phyloP scores from a whole-genome alignment of 768 basidiomycete genomes.

The Rubroboletus pulcherrimus region DNA sequence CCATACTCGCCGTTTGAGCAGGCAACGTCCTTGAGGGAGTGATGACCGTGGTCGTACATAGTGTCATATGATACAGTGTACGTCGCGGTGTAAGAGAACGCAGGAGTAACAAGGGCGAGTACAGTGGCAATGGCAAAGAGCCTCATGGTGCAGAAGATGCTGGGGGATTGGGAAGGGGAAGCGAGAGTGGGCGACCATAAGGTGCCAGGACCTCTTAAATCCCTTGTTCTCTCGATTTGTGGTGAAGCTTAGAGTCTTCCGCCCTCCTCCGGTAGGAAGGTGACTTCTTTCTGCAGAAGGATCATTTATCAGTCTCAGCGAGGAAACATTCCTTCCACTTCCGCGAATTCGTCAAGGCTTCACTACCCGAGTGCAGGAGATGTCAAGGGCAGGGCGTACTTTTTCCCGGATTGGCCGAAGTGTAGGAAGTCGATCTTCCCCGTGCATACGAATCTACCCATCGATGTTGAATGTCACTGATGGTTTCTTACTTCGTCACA shows the following conservation, averaged over 20 bases:
- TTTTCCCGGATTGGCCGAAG: neutral
- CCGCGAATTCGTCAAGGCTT: neutral
- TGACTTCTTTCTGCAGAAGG: neutral
- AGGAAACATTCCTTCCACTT: neutral
- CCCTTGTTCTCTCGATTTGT: neutral
- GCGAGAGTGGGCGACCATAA: neutral
- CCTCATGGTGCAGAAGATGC: constrained; percentile 9
- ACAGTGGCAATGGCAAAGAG: neutral
- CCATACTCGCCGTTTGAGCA: constrained; percentile 55
- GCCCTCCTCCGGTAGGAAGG: neutral
- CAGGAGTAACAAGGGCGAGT: constrained; percentile 7
- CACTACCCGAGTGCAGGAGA: neutral
- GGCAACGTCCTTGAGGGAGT: constrained; percentile 41
- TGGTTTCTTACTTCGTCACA: neutral
- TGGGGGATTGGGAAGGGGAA: neutral
- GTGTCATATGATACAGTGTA: constrained; percentile 41
- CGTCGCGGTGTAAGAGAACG: neutral
- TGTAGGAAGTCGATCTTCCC: neutral
- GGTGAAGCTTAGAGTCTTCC: neutral
- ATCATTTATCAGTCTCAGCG: neutral
- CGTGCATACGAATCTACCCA: neutral
- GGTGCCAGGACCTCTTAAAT: neutral
- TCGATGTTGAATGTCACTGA: neutral
- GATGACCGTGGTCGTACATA: constrained; percentile 43
- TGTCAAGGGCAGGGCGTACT: neutral